Evolutionary conservation across 1,284 basidiomycete species (phyloP), one percentile per base, ranked within the genome.

Genomic region (Leccinum cinnamomeum): DNA sequence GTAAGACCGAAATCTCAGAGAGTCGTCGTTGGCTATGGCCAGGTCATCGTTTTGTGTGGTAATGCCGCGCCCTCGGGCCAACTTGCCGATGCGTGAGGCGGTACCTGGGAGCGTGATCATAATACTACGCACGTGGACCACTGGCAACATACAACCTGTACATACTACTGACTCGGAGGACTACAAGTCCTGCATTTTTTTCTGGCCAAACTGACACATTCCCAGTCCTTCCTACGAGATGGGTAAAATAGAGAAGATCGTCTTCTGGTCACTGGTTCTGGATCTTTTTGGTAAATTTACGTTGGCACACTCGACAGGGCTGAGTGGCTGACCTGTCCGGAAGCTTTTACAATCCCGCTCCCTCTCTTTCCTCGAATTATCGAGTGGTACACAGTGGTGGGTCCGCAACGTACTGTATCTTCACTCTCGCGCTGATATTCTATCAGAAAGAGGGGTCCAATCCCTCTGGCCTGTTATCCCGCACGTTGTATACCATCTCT

Each of bases 341-440:
- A 70, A 88, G 93, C 94, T 12, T 96, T 95, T 76, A 96, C 94
- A 16, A 92, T 96, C 53, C 94, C 94, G n/a, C 81, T 96, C 33
- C 94, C 94, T 37, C 84, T 96, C 46, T 96, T 96, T n/a, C 94
- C 94, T 53, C 86, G 94, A 50, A 81, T 94, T 58, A 91, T 94
- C 57, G 90, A 94, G 78, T 96, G 92, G 92, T 96, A 94, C 72
- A 88, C 89, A 7, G 75, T 85, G 73, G 90, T 90, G 66, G 68
- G 85, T 72, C 50, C 18, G 18, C 5, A 0, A 12, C 37, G 41
- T 57, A 30, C 14, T 46, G 28, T 41, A 25, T 58, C 8, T 61
- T 53, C 16, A 14, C 2, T 8, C 10, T 51, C 5, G 10, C 57
- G 10, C 58, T 59, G n/a, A 64, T 12, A 54, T 37, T 30, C 28